Percentiles rank a stretch among this genome's conserved stretches.
Conservation (phyloP, 2,329 filamentous ascomycete species). For the Pyrenochaeta sp. region DNA sequence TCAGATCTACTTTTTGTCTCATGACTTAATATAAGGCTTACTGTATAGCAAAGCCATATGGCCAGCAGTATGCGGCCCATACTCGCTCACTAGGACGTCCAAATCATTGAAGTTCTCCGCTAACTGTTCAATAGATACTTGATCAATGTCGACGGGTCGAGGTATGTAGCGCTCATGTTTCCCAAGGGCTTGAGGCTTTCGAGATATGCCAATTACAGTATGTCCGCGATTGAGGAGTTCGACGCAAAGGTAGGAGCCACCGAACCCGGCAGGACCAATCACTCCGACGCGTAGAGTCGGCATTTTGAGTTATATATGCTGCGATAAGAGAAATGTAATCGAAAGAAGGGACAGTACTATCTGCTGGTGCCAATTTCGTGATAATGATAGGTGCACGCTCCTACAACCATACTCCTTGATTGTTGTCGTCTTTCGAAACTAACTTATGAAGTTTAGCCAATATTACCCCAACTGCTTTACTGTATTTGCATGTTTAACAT, state of each 20-base stretch:
- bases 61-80: constrained; percentile 43
- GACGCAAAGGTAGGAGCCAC: constrained; percentile 43
- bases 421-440: too few species aligned
- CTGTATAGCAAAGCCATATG: constrained; percentile 41
- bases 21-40: constrained; percentile 13
- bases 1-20: neutral
- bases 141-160: constrained; percentile 35
- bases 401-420: too few species aligned
- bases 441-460: neutral
- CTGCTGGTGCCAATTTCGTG: neutral
- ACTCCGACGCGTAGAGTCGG: constrained; percentile 33
- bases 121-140: constrained; percentile 31
- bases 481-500: neutral
- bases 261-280: constrained; percentile 46
- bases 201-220: constrained; percentile 45
- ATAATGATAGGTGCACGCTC: too few species aligned
- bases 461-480: neutral
- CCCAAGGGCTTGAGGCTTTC: constrained; percentile 42
- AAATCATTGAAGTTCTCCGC: constrained; percentile 35
- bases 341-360: neutral
- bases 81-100: constrained; percentile 45
- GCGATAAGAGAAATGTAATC: neutral
- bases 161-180: constrained; percentile 41
- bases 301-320: constrained; percentile 2
- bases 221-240: constrained; percentile 47